A percentile compares a stretch with the other conserved stretches of the same genome.
Conservation (phyloP, 2,329 filamentous ascomycete species). For the Botryotinia globosa region DNA sequence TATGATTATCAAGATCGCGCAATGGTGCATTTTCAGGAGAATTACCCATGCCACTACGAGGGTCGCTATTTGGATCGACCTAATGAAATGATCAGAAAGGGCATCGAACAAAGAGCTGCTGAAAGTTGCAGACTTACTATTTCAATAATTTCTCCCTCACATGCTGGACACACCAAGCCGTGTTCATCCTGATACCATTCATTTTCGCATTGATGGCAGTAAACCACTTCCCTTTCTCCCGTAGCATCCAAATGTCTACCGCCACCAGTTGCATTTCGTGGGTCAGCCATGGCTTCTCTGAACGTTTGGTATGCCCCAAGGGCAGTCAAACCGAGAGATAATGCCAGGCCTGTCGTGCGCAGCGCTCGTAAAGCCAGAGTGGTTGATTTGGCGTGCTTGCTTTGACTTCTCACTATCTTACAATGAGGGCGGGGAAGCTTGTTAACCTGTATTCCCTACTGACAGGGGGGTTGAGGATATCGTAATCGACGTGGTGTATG, state of each 20-base stretch:
- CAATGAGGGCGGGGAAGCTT: slow-evolving; percentile 8
- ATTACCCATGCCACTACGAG: slow-evolving; percentile 46
- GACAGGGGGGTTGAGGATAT: not conserved
- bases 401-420: not conserved
- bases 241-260: slow-evolving; percentile 49
- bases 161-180: slow-evolving; percentile 72
- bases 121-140: slow-evolving; percentile 59
- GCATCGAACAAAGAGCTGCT: not conserved
- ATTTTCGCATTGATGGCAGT: slow-evolving; percentile 75
- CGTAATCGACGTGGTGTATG: slow-evolving; percentile 10
- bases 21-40: slow-evolving; percentile 24
- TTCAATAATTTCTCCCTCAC: slow-evolving; percentile 75
- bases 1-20: slow-evolving; percentile 29
- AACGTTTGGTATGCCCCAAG: slow-evolving; percentile 53
- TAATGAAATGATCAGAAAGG: slow-evolving; percentile 39
- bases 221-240: slow-evolving; percentile 67
- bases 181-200: slow-evolving; percentile 77
- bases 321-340: slow-evolving; percentile 58
- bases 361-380: slow-evolving; percentile 57
- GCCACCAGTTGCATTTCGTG: slow-evolving; percentile 27
- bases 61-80: slow-evolving; percentile 59
- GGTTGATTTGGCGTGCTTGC: slow-evolving; percentile 30
- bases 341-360: slow-evolving; percentile 52
- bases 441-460: not conserved
- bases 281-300: slow-evolving; percentile 43